Conservation (phyloP, 169 alveolate species). For the Plasmodium chabaudi region DNA sequence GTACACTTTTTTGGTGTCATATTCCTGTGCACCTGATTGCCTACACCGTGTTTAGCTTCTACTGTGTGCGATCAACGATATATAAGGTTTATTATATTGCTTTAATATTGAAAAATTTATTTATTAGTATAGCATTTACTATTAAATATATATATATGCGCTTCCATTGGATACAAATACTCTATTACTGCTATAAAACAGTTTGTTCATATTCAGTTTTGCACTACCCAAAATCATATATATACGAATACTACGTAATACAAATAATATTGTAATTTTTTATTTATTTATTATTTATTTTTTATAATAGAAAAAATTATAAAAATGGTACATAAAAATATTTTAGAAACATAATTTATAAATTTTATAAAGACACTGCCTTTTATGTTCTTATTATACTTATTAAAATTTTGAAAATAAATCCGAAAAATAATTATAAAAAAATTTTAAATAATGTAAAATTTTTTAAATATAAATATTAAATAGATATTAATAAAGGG, state of each 20-base stretch:
- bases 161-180: neutral
- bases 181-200: neutral
- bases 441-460: neutral
- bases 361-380: conserved; percentile 13
- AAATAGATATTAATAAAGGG: conserved; percentile 7
- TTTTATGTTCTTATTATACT: conserved; percentile 7
- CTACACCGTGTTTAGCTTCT: conserved; percentile 22
- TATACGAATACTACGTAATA: neutral
- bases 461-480: neutral
- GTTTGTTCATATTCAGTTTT: neutral
- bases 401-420: neutral
- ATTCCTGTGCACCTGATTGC: conserved; percentile 72
- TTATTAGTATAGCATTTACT: neutral
- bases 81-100: conserved; percentile 7
- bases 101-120: neutral
- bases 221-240: neutral
- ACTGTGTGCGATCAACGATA: conserved; percentile 16
- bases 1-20: neutral
- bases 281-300: neutral
- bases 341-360: conserved; percentile 13
- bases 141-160: neutral
- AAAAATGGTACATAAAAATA: conserved; percentile 8
- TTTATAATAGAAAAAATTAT: conserved; percentile 3
- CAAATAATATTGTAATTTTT: conserved; percentile 18
- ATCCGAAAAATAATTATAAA: conserved; percentile 5